Percentiles rank a stretch among this genome's conserved stretches.
Conservation (phyloP, 2,329 filamentous ascomycete genomes). For the Cytospora leucostoma region DNA sequence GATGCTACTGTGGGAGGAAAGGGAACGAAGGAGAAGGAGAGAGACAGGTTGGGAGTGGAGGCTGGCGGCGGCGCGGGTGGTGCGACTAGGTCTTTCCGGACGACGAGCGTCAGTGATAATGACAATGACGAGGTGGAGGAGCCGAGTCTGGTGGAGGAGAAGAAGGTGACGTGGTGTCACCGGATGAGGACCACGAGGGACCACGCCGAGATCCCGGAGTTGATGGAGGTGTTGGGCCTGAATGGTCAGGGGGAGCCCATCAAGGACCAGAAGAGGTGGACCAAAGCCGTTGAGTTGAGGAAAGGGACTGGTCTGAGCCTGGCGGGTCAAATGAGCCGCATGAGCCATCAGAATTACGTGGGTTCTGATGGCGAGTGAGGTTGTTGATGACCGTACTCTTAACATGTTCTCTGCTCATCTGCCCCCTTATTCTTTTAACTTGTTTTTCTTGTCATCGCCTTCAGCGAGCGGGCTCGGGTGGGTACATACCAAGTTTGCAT, state of each 20-base stretch:
- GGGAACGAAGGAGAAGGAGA: constrained; percentile 11
- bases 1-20: constrained; percentile 14
- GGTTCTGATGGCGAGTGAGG: neutral
- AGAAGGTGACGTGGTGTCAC: constrained; percentile 76
- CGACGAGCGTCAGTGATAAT: constrained; percentile 25
- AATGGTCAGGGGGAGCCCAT: constrained; percentile 44
- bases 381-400: neutral
- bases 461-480: neutral
- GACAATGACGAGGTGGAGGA: constrained; percentile 33
- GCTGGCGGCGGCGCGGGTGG: neutral
- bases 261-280: constrained; percentile 48
- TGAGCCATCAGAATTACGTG: constrained; percentile 14
- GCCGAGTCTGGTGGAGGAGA: constrained; percentile 47
- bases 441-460: neutral
- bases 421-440: no score
- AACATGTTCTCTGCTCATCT: no score
- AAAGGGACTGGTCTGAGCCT: constrained; percentile 58
- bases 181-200: constrained; percentile 79
- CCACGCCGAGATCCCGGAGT: constrained; percentile 69
- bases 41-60: neutral
- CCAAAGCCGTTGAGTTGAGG: constrained; percentile 47
- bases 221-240: constrained; percentile 64
- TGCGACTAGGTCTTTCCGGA: constrained; percentile 23
- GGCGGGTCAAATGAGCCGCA: constrained; percentile 39
- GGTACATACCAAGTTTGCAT: neutral